Evolutionary conservation across 179 eudicot genomes (phyloP).

Genomic region (Sideroxylon spinosum): DNA sequence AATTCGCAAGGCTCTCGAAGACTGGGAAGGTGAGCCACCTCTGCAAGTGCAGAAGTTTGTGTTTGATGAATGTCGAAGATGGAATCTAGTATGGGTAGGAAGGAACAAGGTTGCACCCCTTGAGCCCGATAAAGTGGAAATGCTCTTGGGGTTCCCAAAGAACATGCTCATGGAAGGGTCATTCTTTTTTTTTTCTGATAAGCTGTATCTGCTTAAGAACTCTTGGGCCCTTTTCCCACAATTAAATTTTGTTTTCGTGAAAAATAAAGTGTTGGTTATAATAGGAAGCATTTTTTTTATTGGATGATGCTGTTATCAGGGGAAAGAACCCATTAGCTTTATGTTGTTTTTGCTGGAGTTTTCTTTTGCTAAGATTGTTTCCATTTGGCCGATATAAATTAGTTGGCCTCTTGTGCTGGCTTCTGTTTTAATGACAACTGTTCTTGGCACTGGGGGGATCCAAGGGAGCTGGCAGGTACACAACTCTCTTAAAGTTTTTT

Average conservation of each 20-base stretch:
- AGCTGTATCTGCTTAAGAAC: neutral
- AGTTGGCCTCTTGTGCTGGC: no score
- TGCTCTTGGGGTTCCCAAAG: constrained; percentile 61
- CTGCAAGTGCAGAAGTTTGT: constrained; percentile 33
- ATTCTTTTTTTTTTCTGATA: neutral
- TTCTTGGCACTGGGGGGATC: no score
- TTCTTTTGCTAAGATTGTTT: no score
- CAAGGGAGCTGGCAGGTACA: no score
- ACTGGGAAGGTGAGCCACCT: constrained; percentile 48
- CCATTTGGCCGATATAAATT: no score
- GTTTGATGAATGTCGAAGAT: constrained; percentile 44
- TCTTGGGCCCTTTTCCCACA: neutral
- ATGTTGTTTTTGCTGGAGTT: no score
- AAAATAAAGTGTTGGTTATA: no score
- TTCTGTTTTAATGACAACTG: no score
- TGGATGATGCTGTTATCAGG: no score
- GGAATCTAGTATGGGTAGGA: constrained; percentile 89
- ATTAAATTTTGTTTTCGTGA: neutral
- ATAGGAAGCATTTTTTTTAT: no score
- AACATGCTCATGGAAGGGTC: constrained; percentile 5
- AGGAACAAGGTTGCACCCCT: constrained; percentile 56
- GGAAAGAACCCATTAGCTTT: no score
- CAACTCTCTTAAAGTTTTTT: no score
- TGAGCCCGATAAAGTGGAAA: constrained; percentile 68
- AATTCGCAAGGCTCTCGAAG: constrained; percentile 38